phyloP scores from a whole-genome alignment of 768 basidiomycete genomes.

The Boletales sp. region DNA sequence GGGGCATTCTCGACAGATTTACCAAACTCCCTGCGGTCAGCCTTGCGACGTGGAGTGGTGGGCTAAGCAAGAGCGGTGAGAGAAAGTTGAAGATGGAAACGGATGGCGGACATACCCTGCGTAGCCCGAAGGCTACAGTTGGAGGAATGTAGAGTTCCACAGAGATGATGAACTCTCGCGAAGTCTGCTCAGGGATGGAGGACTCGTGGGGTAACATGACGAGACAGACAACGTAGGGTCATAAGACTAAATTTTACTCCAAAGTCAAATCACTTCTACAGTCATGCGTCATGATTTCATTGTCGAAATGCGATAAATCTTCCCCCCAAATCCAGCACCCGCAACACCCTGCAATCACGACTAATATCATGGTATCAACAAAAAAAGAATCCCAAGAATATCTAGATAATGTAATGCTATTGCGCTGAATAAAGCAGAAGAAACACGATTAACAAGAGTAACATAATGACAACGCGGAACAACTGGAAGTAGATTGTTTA shows the following conservation, averaged over 20 bases:
- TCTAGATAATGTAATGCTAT: too few species aligned
- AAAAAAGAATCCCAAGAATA: too few species aligned
- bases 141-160: conserved; percentile 62
- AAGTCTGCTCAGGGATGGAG: not conserved
- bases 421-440: too few species aligned
- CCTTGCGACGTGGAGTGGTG: conserved; percentile 46
- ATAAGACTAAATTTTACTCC: not conserved
- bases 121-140: conserved; percentile 45
- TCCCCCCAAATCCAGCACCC: too few species aligned
- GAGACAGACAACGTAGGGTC: not conserved
- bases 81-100: not conserved
- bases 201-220: conserved; percentile 14
- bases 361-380: too few species aligned
- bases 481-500: conserved; percentile 12
- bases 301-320: too few species aligned
- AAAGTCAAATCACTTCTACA: too few species aligned
- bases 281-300: too few species aligned
- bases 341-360: too few species aligned
- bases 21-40: conserved; percentile 47
- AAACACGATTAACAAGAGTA: too few species aligned
- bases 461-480: conserved; percentile 12
- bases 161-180: conserved; percentile 55
- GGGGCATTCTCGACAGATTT: conserved; percentile 40
- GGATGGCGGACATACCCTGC: conserved; percentile 47
- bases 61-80: conserved; percentile 34